A percentile compares a stretch with the other conserved stretches of the same genome.
These are phyloP conservation scores for Gynostemma pentaphyllum DNA, from an alignment of 306 rosid genomes.

Conservation along the genomic window DNA sequence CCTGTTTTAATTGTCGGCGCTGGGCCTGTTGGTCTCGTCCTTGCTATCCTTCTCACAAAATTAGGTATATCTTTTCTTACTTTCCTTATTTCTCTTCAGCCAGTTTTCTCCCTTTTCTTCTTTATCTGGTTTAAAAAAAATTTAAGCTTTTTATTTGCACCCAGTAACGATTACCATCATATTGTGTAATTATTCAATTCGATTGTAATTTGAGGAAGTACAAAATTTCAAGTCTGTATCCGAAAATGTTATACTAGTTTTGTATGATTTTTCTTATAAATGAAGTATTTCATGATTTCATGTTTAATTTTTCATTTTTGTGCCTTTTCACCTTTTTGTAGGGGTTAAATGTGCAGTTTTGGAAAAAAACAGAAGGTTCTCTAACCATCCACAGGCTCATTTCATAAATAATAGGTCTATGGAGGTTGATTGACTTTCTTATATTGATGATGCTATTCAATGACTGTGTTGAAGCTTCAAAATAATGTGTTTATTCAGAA, in stretches of 20 bases:
- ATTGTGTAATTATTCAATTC: background rate
- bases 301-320: conserved; percentile 5
- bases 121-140: background rate
- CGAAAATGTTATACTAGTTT: background rate
- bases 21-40: conserved; percentile 89
- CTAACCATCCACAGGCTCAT: conserved; percentile 78
- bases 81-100: background rate
- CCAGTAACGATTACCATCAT: too few species aligned
- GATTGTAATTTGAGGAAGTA: background rate
- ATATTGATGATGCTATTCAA: conserved; percentile 1
- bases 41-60: conserved; percentile 66
- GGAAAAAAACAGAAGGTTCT: conserved; percentile 48
- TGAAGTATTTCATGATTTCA: too few species aligned
- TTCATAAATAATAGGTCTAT: conserved; percentile 89
- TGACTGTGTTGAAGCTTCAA: conserved; percentile 3
- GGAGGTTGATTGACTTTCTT: conserved; percentile 62
- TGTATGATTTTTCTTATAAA: too few species aligned
- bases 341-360: conserved; percentile 72
- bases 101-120: background rate
- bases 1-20: conserved; percentile 84
- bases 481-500: conserved; percentile 9
- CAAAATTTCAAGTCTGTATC: background rate
- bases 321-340: conserved; percentile 3
- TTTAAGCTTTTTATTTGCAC: background rate
- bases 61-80: conserved; percentile 37